Base-by-base conservation (phyloP, 2,329 filamentous ascomycete genomes). In the Orbilia quercus region DNA sequence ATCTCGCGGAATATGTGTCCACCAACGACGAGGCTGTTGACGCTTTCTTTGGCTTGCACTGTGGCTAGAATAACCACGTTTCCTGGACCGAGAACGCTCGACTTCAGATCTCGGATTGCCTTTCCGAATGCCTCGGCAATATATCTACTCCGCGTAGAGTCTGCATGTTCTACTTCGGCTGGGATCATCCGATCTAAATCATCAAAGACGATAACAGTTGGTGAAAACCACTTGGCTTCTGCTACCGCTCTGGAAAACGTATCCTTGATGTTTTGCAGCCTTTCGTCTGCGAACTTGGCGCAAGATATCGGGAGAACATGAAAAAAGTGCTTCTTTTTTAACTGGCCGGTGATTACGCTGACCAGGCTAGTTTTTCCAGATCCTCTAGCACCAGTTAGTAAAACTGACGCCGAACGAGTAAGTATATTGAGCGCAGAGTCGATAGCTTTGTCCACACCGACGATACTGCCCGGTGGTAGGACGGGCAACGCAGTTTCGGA, bases 1-100 rank as follows among this genome's bases (percentile, higher is more conserved):
- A 97, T 96, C 79, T 99, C 95, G 53, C 92, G 88, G 38, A 96
- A 91, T 34, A 98, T 89, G 80, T 98, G 94, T 0, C 93, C 92
- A 20, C 94, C 92, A 66, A 98, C 88, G 58, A 99, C 87, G 14
- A 96, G 88, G 76, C 91, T 93, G 80, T 99, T 95, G 54, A 99
- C 82, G 0, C 91, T 89, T 75, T 99, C 95, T 79, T 99, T 99
- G 16, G 90, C 89, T 80, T 96, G 92, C 0, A 94, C 92, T 18
- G 94, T 98, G 2, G 92, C 93, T 7, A 99, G 84, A 58, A 99
- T 82, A 2, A 96, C 91, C 12, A 99, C 76, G 2, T 75, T 75
- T 14, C 62, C 63, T 11, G 69, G 40, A 7, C 75, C 72, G 12
- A 87, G 85, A 0, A 87, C 88, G 79, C 93, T 96, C 79, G 94